Evolutionary conservation across 139 green algal species (phyloP), one percentile per base, ranked within the genome.

Genomic region (Yamagishiella unicocca): DNA sequence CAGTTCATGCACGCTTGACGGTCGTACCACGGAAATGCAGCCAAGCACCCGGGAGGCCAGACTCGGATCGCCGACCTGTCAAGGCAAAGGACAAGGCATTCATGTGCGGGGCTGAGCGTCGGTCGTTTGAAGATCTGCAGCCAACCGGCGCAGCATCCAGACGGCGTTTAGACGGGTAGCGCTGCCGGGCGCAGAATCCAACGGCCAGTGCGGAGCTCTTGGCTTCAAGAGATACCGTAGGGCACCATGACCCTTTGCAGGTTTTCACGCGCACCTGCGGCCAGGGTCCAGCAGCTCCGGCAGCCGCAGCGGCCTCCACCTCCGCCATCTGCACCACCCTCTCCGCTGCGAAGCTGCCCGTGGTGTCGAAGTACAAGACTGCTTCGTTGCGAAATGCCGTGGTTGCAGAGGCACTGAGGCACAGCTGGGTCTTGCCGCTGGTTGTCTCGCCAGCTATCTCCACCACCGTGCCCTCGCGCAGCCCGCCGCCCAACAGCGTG

Each of bases 381-480:
- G 31, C 22, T 77, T 93, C 86, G 4, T 80, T 84, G 2, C 82
- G 80, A 37, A 67, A n/a, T 14, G 90, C 93, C 29, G 83, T 89
- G n/a, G 43, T 46, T 4, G 90, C 88, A 0, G 92, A 89, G 33
- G 86, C 74, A 27, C 53, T n/a, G 5, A 84, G 88, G 90, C 90
- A 94, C 40, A 95, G 58, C 89, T 93, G 93, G 4, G 93, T 94
- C 87, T 96, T 95, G 81, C 93, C 93, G 35, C 91, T 91, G 35
- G 64, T 81, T 4, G 89, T 88, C 73, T 93, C 89, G 12, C 93
- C 93, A 38, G 84, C 78, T 3, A 95, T 17, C 88, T 96, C 93
- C 40, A 84, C 89, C 6, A 94, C 33, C 14, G 86, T 87, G 1
- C 86, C 90, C 67, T 94, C 88, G 7, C 89, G 84, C 46, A 94